Conservation (phyloP, 345 rosid genomes). For the Euphorbia peplus region DNA sequence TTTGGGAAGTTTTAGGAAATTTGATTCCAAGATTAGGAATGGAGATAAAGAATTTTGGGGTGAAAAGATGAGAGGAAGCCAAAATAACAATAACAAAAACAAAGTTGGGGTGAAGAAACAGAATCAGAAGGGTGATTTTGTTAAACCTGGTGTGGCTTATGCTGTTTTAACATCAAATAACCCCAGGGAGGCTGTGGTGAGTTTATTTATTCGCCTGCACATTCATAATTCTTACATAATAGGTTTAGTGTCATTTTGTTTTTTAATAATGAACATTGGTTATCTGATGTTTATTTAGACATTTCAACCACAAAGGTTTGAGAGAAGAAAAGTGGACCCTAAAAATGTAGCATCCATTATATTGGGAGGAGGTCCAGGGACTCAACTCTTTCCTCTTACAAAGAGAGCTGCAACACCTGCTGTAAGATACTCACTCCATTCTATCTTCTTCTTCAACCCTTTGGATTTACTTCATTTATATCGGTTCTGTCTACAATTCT, state of each 20-base stretch:
- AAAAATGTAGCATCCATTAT: slow-evolving; percentile 86
- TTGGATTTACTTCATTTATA: background rate
- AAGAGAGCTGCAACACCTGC: slow-evolving; percentile 91
- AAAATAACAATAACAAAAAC: slow-evolving; percentile 15
- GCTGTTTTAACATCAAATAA: slow-evolving; percentile 66
- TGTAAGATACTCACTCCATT: slow-evolving; percentile 41
- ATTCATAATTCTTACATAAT: background rate
- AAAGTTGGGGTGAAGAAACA: slow-evolving; percentile 30
- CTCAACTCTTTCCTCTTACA: slow-evolving; percentile 89
- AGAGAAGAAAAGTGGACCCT: slow-evolving; percentile 61
- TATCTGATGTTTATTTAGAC: slow-evolving; percentile 39
- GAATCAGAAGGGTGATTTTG: slow-evolving; percentile 31
- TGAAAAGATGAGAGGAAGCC: slow-evolving; percentile 50
- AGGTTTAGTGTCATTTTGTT: too few relatives aligned
- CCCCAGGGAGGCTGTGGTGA: slow-evolving; percentile 57
- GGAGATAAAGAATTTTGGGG: slow-evolving; percentile 55
- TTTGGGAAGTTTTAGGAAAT: slow-evolving; percentile 31
- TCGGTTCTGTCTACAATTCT: too few relatives aligned
- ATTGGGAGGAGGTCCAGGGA: slow-evolving; percentile 94
- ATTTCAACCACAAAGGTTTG: slow-evolving; percentile 40
- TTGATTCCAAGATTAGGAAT: slow-evolving; percentile 30
- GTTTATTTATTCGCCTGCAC: slow-evolving; percentile 15
- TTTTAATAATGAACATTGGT: background rate
- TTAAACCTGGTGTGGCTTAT: slow-evolving; percentile 50
- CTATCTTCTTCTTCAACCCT: background rate